Evolutionary conservation across 2,329 filamentous ascomycete species (phyloP).

Genomic region (Monilinia aucupariae): DNA sequence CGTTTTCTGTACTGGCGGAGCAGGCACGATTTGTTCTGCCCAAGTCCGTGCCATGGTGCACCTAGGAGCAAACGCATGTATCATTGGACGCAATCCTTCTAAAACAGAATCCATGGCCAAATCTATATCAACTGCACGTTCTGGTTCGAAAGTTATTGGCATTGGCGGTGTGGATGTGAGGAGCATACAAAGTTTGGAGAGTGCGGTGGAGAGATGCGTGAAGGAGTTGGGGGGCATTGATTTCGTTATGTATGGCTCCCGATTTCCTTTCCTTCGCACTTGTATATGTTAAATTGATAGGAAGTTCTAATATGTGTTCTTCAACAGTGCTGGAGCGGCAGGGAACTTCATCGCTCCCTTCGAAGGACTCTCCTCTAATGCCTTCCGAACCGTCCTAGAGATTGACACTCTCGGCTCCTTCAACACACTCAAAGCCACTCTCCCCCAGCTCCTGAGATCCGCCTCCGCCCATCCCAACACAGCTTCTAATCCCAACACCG

Average conservation of each 20-base stretch:
- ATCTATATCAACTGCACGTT: conserved; percentile 73
- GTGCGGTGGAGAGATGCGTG: conserved; percentile 72
- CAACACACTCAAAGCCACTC: conserved; percentile 88
- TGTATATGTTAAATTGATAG: neutral
- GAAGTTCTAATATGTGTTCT: conserved; percentile 1
- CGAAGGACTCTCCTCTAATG: conserved; percentile 74
- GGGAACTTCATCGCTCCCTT: conserved; percentile 93
- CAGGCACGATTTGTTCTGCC: conserved; percentile 87
- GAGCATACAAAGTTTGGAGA: conserved; percentile 61
- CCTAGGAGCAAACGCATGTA: conserved; percentile 88
- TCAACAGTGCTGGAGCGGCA: conserved; percentile 74
- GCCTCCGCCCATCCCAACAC: conserved; percentile 53
- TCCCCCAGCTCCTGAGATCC: conserved; percentile 76
- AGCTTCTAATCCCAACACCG: conserved; percentile 54
- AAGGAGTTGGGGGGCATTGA: conserved; percentile 84
- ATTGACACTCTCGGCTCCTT: conserved; percentile 93
- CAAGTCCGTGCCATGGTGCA: conserved; percentile 89
- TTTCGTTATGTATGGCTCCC: conserved; percentile 71
- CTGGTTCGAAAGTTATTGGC: conserved; percentile 78
- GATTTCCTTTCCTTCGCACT: conserved; percentile 9
- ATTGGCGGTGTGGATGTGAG: conserved; percentile 78
- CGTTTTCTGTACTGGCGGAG: conserved; percentile 90
- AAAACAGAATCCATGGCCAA: conserved; percentile 79
- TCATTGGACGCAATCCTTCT: conserved; percentile 80
- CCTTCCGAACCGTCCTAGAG: conserved; percentile 92